These are phyloP conservation scores for Pseudoscleropodium purum DNA, from an alignment of 225 moss, liverwort and hornwort genomes.

Conservation along the genomic window DNA sequence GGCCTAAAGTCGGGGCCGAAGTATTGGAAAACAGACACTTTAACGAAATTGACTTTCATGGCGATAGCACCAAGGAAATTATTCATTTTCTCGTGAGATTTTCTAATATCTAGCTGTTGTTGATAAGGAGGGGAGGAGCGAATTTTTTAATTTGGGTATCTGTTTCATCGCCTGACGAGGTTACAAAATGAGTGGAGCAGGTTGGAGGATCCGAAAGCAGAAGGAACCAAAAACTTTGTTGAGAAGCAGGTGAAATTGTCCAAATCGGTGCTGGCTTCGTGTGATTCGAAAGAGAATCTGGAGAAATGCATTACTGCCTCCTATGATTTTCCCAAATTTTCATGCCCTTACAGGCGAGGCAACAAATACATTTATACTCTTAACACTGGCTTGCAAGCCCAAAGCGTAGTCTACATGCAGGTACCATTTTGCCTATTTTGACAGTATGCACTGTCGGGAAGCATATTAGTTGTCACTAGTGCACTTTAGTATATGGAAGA, in stretches of 20 bases:
- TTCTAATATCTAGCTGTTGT: not conserved
- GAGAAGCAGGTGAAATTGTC: constrained; percentile 46
- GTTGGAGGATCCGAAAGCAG: constrained; percentile 75
- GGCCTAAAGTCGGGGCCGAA: not conserved
- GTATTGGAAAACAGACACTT: not conserved
- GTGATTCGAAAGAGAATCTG: constrained; percentile 38
- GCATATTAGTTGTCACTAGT: not conserved
- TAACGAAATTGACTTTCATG: not conserved
- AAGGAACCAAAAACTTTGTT: constrained; percentile 42
- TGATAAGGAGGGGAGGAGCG: not conserved
- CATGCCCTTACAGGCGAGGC: constrained; percentile 63
- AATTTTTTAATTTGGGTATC: not conserved
- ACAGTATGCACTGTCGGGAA: not conserved
- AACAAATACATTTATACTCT: constrained; percentile 53
- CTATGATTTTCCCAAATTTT: constrained; percentile 65
- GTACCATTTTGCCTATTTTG: constrained; percentile 4
- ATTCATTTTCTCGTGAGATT: not conserved
- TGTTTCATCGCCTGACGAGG: not conserved
- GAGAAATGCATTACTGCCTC: constrained; percentile 48
- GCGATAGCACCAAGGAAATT: not conserved
- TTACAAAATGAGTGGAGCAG: constrained; percentile 11
- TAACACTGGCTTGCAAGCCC: constrained; percentile 75
- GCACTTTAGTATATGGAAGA: not conserved
- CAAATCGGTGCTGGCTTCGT: constrained; percentile 29
- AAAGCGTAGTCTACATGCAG: constrained; percentile 67